These are phyloP conservation scores for Aureobasidium sp. DNA, from an alignment of 2,329 filamentous ascomycete genomes.

Conservation along the genomic window DNA sequence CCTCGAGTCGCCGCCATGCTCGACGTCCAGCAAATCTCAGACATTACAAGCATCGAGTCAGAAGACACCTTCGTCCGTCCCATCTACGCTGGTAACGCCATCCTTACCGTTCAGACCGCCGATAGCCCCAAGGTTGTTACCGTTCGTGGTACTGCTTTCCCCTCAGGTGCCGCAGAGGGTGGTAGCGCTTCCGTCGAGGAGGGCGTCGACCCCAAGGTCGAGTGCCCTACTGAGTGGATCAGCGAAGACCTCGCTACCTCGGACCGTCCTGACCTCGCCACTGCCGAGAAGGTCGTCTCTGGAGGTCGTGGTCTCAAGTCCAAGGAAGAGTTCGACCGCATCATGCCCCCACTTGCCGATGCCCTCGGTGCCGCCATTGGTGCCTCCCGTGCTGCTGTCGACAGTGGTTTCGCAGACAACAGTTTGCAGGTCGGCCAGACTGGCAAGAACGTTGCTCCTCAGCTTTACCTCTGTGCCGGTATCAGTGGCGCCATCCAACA, in stretches of 20 bases:
- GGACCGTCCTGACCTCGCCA: conserved; percentile 85
- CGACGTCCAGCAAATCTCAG: conserved; percentile 87
- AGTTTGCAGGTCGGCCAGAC: conserved; percentile 97
- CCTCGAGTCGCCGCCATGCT: conserved; percentile 85
- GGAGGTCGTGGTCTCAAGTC: conserved; percentile 93
- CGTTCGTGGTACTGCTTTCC: conserved; percentile 86
- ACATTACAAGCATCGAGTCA: conserved; percentile 76
- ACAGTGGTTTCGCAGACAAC: conserved; percentile 97
- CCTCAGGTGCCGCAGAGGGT: conserved; percentile 60
- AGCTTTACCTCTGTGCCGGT: conserved; percentile 89
- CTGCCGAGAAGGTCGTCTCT: conserved; percentile 83
- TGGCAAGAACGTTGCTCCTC: conserved; percentile 94
- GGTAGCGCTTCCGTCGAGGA: conserved; percentile 71
- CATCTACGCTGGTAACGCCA: conserved; percentile 96
- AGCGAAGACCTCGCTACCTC: conserved; percentile 89
- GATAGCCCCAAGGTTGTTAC: conserved; percentile 85
- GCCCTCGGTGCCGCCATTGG: conserved; percentile 91
- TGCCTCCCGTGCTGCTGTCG: conserved; percentile 87
- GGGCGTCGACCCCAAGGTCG: conserved; percentile 72
- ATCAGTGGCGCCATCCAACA: conserved; percentile 98
- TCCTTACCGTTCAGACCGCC: conserved; percentile 85
- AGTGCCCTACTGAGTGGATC: conserved; percentile 73
- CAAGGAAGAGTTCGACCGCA: conserved; percentile 89
- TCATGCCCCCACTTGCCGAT: conserved; percentile 90
- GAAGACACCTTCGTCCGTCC: conserved; percentile 91